These are phyloP conservation scores for Candida verbasci DNA, from an alignment of 805 yeast species.

Conservation along the genomic window DNA sequence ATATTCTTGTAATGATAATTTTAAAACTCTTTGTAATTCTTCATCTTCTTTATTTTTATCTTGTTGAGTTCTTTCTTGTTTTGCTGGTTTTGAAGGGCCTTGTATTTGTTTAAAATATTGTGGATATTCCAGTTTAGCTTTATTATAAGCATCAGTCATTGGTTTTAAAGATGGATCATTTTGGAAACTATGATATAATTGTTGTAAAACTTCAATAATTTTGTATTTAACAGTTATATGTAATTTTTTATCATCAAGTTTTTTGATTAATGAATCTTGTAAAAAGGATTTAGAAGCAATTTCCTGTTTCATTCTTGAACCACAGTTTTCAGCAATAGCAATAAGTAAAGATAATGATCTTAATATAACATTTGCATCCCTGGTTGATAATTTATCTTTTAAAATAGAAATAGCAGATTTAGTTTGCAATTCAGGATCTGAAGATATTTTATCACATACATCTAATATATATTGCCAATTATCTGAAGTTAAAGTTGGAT, in stretches of 20 bases:
- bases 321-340: conserved; percentile 42
- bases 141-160: conserved; percentile 57
- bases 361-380: conserved; percentile 39
- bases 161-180: conserved; percentile 73
- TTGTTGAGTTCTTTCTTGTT: conserved; percentile 41
- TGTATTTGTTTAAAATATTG: conserved; percentile 21
- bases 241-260: conserved; percentile 50
- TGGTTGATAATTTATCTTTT: conserved; percentile 18
- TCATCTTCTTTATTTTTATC: conserved; percentile 65
- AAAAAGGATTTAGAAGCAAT: conserved; percentile 36
- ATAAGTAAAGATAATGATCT: conserved; percentile 32
- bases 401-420: conserved; percentile 26
- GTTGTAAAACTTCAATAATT: conserved; percentile 63
- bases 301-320: conserved; percentile 41
- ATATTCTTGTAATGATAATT: conserved; percentile 64
- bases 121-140: conserved; percentile 37
- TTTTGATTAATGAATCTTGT: conserved; percentile 28
- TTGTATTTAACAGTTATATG: conserved; percentile 66
- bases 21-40: conserved; percentile 72
- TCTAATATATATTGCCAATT: conserved; percentile 43
- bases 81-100: conserved; percentile 57
- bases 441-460: conserved; percentile 35
- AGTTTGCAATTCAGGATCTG: conserved; percentile 34
- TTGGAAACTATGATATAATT: conserved; percentile 60
- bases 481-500: conserved; percentile 36